Evolutionary conservation across 148 eudicot species (phyloP), one percentile per base, ranked within the genome.

Genomic region (Persicaria tinctoria): DNA sequence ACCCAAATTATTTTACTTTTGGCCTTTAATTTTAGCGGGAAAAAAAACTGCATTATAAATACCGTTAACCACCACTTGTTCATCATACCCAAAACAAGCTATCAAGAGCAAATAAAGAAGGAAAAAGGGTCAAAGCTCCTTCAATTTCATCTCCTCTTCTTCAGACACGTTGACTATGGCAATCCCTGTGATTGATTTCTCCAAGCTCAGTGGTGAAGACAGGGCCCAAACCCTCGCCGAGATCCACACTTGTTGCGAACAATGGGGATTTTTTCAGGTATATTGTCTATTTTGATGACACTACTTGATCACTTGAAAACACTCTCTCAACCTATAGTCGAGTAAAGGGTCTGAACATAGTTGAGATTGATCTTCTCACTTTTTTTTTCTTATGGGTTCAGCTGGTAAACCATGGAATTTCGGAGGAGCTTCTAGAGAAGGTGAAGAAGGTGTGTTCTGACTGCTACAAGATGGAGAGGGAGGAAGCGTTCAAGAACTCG

Each of bases 251-350:
- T 85, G 96, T 8, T 94, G 98, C 18, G 80, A 90, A 79, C 88
- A 94, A 79, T 94, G 97, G 97, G 98, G 98, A 62, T 94, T 94
- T 77, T 94, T 94, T 76, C 96, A 94, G 97, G 98, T 66, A 66
- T 32, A 32, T 32, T n/a, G n/a, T n/a, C n/a, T n/a, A n/a, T n/a
- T 32, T 32, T 32, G 1, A 2, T 32, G 41, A 32, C 41, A 32
- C 41, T 32, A 32, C 41, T 32, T 3, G 41, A 32, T 32, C 3
- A 32, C 41, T 32, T 32, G 41, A 32, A 32, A 32, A 1, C 41
- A 32, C 41, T 0, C 11, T 57, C 8, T 17, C 6, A 23, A 8
- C 3, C n/a, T n/a, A 23, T 10, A 1, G 14, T 27, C 8, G 18
- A 17, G 63, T 57, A 17, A 57, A 17, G 18, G 5, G 9, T n/a